Evolutionary conservation across 805 yeast genomes (phyloP), one percentile per base, ranked within the genome.

Genomic region (Suhomyces sp.): DNA sequence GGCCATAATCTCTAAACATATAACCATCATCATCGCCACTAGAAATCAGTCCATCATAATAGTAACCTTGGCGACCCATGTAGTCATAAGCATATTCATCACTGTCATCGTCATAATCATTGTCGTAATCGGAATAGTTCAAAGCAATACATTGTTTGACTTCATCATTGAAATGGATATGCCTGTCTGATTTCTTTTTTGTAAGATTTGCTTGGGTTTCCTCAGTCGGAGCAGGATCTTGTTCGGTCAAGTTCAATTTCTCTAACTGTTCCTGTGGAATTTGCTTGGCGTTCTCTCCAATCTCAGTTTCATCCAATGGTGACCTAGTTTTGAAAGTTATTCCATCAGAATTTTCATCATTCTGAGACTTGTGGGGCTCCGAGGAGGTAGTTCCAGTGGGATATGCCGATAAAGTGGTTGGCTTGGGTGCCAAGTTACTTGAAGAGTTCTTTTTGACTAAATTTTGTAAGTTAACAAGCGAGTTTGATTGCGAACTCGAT

Each of bases 101-200:
- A 44, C 72, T 73, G n/a, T 74, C 76, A 42, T 72, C 76, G 45
- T 67, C 65, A n/a, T 71, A 67, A 13, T 65, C 69, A 48, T 63
- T 65, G 49, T 57, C 65, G 46, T 57, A 61, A 35, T 65, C 67
- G 38, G 63, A 58, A 10, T 64, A 64, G 53, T 80, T 84, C 9
- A 92, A 66, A 0, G 96, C 92, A 56, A 89, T 85, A 69, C 99
- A 94, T 69, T 94, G 99, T 67, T 90, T 92, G 31, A 94, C 99
- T 50, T 91, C 84, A 66, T 90, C 96, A 67, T 87, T 94, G 72
- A 94, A 94, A 70, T 92, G 98, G 56, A 94, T 92, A 60, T 82
- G 96, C 55, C 96, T 82, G 58, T 73, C 78, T 17, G 10, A 10
- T 15, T 47, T 47, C 36, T 67, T 70, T 52, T 74, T 75, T 22